Evolutionary conservation across 2,329 filamentous ascomycete genomes (phyloP), one percentile per base, ranked within the genome.

Genomic region (Fonsecaea erecta): DNA sequence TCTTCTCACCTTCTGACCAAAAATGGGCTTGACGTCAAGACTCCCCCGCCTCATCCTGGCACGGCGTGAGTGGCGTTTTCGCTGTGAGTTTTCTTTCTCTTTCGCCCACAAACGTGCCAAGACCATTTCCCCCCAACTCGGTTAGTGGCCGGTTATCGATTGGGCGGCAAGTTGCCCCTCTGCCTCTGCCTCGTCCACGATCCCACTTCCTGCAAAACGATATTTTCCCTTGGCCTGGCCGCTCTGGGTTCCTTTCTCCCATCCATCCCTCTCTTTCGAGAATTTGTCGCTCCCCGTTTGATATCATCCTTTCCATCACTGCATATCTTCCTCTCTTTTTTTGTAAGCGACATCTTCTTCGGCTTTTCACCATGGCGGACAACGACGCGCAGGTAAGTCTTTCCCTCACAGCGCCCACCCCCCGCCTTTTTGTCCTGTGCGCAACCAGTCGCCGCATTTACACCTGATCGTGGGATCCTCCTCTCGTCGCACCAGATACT

Each of bases 381-480:
- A 60, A 60, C 79, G 87, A 89, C 76, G 84, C 85, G 74, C 84
- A 86, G 84, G 86, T 89, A 85, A 76, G 85, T 78, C 63, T 64
- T 61, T 51, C n/a, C n/a, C n/a, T n/a, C n/a, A 35, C 67, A 34
- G 11, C 43, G 62, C 66, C 62, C 65, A n/a, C 72, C 64, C 62
- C 73, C 73, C 62, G 62, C 53, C 71, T 71, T 61, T n/a, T 12
- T 63, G 64, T 53, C 46, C 37, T 65, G 3, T 63, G 60, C 9
- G 68, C 30, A 37, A 64, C 73, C 71, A 72, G 65, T 70, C 71
- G 73, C 52, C 63, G 69, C 65, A 68, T 69, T 71, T 71, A 60
- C 54, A 65, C 63, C 71, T 71, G 62, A 63, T 64, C 60, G 55
- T 62, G 30, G 52, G 58, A 46, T 71, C 69, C 67, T 64, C 65